These are phyloP conservation scores for Gypsophila paniculata DNA, from an alignment of 179 eudicot genomes.

Conservation along the genomic window DNA sequence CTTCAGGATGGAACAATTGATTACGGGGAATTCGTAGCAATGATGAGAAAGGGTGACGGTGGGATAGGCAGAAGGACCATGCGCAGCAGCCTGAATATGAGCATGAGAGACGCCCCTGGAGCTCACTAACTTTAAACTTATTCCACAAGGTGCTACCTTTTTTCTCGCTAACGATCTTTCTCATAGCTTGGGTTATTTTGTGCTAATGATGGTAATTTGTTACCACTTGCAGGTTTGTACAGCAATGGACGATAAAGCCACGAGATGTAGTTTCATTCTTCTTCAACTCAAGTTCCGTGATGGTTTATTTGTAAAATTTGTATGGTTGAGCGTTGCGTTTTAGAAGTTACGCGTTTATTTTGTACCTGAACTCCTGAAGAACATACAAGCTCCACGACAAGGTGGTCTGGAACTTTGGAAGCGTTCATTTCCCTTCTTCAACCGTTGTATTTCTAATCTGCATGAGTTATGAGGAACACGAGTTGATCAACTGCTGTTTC, in stretches of 20 bases:
- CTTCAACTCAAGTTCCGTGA: slow-evolving; percentile 18
- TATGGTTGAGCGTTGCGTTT: slow-evolving; percentile 17
- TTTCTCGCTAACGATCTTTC: slow-evolving; percentile 9
- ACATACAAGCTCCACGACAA: slow-evolving; percentile 11
- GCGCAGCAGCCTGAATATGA: slow-evolving; percentile 67
- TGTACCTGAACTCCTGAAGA: slow-evolving; percentile 13
- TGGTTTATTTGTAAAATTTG: slow-evolving; percentile 22
- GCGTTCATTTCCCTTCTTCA: not conserved
- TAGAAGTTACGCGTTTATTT: slow-evolving; percentile 13
- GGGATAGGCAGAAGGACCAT: slow-evolving; percentile 84
- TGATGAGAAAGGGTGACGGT: slow-evolving; percentile 82
- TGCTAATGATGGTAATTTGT: not conserved
- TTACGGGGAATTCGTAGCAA: slow-evolving; percentile 79
- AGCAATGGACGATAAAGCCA: slow-evolving; percentile 30
- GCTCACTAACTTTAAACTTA: slow-evolving; percentile 26
- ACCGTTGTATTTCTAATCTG: not conserved
- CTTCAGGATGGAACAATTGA: slow-evolving; percentile 76
- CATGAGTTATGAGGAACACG: slow-evolving; percentile 18
- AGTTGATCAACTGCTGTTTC: slow-evolving; percentile 12
- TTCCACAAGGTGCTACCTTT: slow-evolving; percentile 24
- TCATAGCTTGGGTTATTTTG: not conserved
- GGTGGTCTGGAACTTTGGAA: slow-evolving; percentile 15
- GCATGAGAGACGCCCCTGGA: slow-evolving; percentile 70
- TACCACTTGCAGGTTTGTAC: slow-evolving; percentile 33
- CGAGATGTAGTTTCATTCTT: slow-evolving; percentile 33